Percentiles rank a stretch among this genome's conserved stretches.
These are phyloP conservation scores for Myxozyma lipomycoides DNA, from an alignment of 805 yeast genomes.

Conservation along the genomic window DNA sequence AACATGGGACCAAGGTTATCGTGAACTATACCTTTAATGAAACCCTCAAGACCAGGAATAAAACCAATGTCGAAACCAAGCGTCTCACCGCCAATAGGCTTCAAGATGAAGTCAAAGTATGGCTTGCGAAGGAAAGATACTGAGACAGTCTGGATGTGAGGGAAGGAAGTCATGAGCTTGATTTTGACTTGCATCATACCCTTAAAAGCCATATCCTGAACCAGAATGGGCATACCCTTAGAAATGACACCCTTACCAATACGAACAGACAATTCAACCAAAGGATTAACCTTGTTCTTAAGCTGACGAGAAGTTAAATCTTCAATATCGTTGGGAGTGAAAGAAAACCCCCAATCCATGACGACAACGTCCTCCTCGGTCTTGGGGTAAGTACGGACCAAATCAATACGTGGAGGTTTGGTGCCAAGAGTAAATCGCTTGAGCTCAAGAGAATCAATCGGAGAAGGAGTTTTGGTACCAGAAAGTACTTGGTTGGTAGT, in stretches of 20 bases:
- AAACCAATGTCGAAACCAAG: constrained; percentile 85
- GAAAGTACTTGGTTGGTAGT: constrained; percentile 83
- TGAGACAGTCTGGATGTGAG: constrained; percentile 88
- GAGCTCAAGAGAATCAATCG: constrained; percentile 62
- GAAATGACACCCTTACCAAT: constrained; percentile 69
- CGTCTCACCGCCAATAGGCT: constrained; percentile 73
- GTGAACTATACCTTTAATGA: constrained; percentile 78
- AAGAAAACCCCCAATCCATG: constrained; percentile 94
- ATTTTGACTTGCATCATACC: constrained; percentile 75
- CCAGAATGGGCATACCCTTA: constrained; percentile 66
- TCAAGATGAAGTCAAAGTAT: constrained; percentile 76
- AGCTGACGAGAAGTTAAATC: constrained; percentile 83
- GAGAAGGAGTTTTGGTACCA: constrained; percentile 69
- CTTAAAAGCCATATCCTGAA: constrained; percentile 73
- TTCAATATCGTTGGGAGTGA: constrained; percentile 83
- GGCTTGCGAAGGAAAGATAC: constrained; percentile 84
- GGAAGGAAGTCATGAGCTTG: constrained; percentile 85
- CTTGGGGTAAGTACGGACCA: constrained; percentile 81
- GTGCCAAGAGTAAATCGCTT: constrained; percentile 76
- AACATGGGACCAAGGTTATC: constrained; percentile 86
- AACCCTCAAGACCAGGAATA: constrained; percentile 80
- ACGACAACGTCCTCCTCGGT: constrained; percentile 92
- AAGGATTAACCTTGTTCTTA: constrained; percentile 79
- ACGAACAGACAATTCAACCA: constrained; percentile 68
- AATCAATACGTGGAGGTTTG: constrained; percentile 90